Conservation (phyloP, 805 yeast genomes). For the Clavispora carvajalis region DNA sequence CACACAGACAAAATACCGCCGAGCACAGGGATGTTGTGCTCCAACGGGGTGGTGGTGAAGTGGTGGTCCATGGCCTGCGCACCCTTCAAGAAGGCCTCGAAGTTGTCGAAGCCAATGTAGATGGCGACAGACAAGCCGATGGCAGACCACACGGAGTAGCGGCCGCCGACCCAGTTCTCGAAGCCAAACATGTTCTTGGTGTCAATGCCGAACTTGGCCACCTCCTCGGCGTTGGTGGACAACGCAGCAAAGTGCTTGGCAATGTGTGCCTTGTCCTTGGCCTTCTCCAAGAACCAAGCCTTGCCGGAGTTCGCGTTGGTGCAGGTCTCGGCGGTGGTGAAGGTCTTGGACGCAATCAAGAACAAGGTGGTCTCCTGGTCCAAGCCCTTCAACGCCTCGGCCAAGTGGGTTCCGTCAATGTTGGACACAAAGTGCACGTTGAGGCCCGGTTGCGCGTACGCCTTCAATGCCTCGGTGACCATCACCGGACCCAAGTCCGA, state of each 20-base stretch:
- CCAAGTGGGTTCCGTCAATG: conserved; percentile 97
- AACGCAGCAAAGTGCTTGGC: conserved; percentile 98
- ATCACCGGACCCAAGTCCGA: conserved; percentile 98
- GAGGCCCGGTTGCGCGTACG: conserved; percentile 71
- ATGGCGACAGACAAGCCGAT: conserved; percentile 94
- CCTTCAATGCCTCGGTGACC: conserved; percentile 98
- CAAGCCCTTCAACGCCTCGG: conserved; percentile 75
- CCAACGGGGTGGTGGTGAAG: conserved; percentile 77
- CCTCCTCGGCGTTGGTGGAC: conserved; percentile 89
- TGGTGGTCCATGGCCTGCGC: conserved; percentile 97
- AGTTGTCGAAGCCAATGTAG: conserved; percentile 93
- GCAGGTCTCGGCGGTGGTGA: conserved; percentile 97
- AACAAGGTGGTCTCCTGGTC: conserved; percentile 90
- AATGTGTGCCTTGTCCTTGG: conserved; percentile 64
- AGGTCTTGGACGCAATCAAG: conserved; percentile 92
- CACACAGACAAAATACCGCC: conserved; percentile 95
- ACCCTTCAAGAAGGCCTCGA: conserved; percentile 88
- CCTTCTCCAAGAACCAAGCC: conserved; percentile 80
- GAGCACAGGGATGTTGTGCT: conserved; percentile 83
- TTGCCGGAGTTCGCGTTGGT: conserved; percentile 96
- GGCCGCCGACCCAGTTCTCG: conserved; percentile 99
- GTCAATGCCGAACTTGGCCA: conserved; percentile 93
- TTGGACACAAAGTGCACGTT: conserved; percentile 91
- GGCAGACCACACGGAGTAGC: conserved; percentile 99
- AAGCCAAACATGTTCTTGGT: conserved; percentile 98